A percentile compares a stretch with the other conserved stretches of the same genome.
Conservation (phyloP, 768 basidiomycete species). For the Amanita jacksonii region DNA sequence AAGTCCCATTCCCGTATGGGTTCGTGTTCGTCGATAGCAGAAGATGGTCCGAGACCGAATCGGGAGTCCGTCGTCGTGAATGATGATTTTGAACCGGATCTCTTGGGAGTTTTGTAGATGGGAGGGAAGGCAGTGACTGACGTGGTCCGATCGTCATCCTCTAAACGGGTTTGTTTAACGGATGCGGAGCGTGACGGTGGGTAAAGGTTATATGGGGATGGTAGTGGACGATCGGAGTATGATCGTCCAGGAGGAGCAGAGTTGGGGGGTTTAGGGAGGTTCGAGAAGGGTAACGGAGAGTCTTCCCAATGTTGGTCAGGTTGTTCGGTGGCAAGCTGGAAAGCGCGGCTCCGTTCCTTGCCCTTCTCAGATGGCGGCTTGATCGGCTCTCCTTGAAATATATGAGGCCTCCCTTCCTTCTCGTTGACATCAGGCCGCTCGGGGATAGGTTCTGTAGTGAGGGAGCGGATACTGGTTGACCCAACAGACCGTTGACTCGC, state of each 20-base stretch:
- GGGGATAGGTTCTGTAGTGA: slow-evolving; percentile 5
- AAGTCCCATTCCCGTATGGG: neutral
- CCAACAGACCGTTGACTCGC: slow-evolving; percentile 7
- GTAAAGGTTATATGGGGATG: neutral
- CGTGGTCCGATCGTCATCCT: slow-evolving; percentile 4
- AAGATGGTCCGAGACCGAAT: neutral
- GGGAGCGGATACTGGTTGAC: slow-evolving; percentile 6
- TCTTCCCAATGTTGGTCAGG: neutral
- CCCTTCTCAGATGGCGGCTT: slow-evolving; percentile 1
- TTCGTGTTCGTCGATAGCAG: slow-evolving; percentile 2
- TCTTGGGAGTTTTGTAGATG: slow-evolving; percentile 2
- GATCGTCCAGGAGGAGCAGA: neutral
- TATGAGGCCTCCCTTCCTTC: neutral
- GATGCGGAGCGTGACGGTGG: slow-evolving; percentile 1
- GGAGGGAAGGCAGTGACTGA: too few species aligned
- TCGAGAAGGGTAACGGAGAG: neutral
- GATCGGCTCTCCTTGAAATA: neutral
- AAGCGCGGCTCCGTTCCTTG: slow-evolving; percentile 6
- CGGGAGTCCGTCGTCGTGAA: slow-evolving; percentile 1
- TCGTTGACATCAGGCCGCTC: neutral
- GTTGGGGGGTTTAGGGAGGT: neutral
- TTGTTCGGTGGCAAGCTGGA: slow-evolving; percentile 4
- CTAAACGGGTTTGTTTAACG: neutral
- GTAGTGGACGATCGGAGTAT: neutral
- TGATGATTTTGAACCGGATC: slow-evolving; percentile 3